Evolutionary conservation across 2,329 filamentous ascomycete species (phyloP).

Genomic region (Xylariomycetidae sp.): DNA sequence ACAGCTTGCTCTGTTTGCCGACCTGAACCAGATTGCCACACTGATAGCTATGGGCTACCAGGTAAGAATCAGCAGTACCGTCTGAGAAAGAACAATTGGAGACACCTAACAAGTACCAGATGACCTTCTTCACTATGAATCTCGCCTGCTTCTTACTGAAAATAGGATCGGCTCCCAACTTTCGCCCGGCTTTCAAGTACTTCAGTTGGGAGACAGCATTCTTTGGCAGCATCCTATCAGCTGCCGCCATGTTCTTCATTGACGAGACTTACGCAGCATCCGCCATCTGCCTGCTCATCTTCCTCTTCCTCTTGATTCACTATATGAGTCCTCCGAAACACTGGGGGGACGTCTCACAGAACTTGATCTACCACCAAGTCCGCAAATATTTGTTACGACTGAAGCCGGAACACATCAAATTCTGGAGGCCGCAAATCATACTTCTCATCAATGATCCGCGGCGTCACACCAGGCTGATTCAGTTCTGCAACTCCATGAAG

Average conservation of each 20-base stretch:
- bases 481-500: constrained; percentile 87
- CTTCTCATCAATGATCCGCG: constrained; percentile 77
- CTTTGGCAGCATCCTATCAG: constrained; percentile 67
- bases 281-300: constrained; percentile 65
- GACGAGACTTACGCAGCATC: constrained; percentile 73
- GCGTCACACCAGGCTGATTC: constrained; percentile 75
- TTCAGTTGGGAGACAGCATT: constrained; percentile 83
- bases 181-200: constrained; percentile 80
- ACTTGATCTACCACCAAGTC: constrained; percentile 79
- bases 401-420: constrained; percentile 84
- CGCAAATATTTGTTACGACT: constrained; percentile 81
- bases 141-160: constrained; percentile 81
- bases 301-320: constrained; percentile 80
- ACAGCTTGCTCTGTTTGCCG: constrained; percentile 73
- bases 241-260: constrained; percentile 83
- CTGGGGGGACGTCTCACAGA: constrained; percentile 88
- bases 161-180: constrained; percentile 82
- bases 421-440: constrained; percentile 85
- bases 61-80: constrained; percentile 33
- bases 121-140: constrained; percentile 88
- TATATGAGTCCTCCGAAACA: constrained; percentile 79
- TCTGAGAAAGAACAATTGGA: neutral
- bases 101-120: constrained; percentile 39
- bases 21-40: constrained; percentile 83
- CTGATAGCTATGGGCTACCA: constrained; percentile 89